Evolutionary conservation across 1,284 basidiomycete genomes (phyloP).

Genomic region (Psilocybe mexicana): DNA sequence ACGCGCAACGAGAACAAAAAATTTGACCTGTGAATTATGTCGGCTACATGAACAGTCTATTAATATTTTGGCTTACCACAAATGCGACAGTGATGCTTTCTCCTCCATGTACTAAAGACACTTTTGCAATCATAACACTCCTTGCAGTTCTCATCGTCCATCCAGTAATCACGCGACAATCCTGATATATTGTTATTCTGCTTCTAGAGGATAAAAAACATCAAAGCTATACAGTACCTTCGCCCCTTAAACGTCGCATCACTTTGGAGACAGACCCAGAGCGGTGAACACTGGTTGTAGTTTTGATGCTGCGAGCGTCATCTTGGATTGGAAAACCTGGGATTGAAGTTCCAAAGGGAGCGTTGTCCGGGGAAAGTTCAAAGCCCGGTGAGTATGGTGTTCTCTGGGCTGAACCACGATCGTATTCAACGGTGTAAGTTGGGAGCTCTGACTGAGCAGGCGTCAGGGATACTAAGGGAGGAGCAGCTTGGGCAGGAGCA

Average conservation of each 20-base stretch:
- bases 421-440: slow-evolving; percentile 62
- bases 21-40: slow-evolving; percentile 62
- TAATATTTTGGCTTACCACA: slow-evolving; percentile 55
- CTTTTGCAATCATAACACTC: slow-evolving; percentile 95
- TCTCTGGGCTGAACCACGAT: slow-evolving; percentile 47
- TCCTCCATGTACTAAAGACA: slow-evolving; percentile 87
- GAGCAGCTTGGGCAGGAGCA: slow-evolving; percentile 60
- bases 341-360: slow-evolving; percentile 67
- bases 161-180: slow-evolving; percentile 90
- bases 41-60: neutral
- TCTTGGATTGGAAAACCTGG: slow-evolving; percentile 85
- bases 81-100: slow-evolving; percentile 94
- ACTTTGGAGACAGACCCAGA: slow-evolving; percentile 86
- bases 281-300: slow-evolving; percentile 66
- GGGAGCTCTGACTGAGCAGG: slow-evolving; percentile 77
- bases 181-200: slow-evolving; percentile 43
- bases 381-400: slow-evolving; percentile 50
- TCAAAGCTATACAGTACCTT: slow-evolving; percentile 50
- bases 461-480: slow-evolving; percentile 79
- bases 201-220: neutral
- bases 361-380: slow-evolving; percentile 53
- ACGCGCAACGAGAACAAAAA: slow-evolving; percentile 93
- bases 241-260: slow-evolving; percentile 84
- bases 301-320: slow-evolving; percentile 78
- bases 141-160: slow-evolving; percentile 95